Base-by-base conservation (phyloP, 495 filamentous ascomycete species). In the Aspergillus biplanus region DNA sequence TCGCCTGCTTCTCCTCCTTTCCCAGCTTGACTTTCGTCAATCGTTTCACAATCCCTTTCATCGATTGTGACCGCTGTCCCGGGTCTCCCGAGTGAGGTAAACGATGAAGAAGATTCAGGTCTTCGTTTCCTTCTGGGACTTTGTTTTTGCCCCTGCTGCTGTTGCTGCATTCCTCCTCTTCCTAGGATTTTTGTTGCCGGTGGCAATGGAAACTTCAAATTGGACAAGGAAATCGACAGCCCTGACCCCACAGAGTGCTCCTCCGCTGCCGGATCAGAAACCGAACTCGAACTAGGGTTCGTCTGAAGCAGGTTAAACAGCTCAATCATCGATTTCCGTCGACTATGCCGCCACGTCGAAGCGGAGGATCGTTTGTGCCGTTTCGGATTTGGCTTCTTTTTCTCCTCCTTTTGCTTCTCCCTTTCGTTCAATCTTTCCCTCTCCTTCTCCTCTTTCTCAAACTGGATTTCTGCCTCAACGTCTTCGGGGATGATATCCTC, bases 251-350 rank as follows among this genome's bases (percentile, higher is more conserved):
- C n/a, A 7, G 6, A 9, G 9, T 31, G 5, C 12, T 21, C 47
- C 15, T 49, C 6, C 31, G 16, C 7, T 15, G 42, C 46, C 21
- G 39, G 32, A 58, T 16, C 18, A 56, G 55, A 13, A 59, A 8
- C n/a, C 33, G 58, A 57, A 66, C 21, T 16, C 21, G 39, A 21
- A 34, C 5, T 35, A 47, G 52, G 34, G 33, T 18, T 18, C 47
- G n/a, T 18, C 12, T 64, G 65, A 1, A 66, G 53, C 39, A 66
- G 58, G 42, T 66, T 65, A 37, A 70, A 63, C 27, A 70, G 52
- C 54, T 70, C 68, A 35, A 70, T 54, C 60, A 70, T 65, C 6
- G 68, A 70, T n/a, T 66, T 67, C 47, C 68, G 68, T 27, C 65
- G 63, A 33, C 55, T 67, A 33, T 59, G 55, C 4, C 66, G 54